Conservation (phyloP, 2,329 filamentous ascomycete species). For the Aphanoascus verrucosus region DNA sequence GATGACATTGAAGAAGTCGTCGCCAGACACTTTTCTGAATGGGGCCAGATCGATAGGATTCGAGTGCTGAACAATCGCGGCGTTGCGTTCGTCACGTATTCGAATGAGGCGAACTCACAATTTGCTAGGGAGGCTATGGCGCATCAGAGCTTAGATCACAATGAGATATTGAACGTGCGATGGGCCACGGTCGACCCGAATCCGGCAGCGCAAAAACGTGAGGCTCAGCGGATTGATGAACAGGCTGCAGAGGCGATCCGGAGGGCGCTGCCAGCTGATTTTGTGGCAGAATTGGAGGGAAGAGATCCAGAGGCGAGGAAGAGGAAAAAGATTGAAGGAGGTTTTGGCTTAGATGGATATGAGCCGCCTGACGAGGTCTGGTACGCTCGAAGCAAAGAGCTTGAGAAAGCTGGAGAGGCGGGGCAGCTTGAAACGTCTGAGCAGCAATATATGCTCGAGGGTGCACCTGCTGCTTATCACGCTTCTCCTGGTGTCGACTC, state of each 20-base stretch:
- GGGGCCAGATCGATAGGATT: conserved; percentile 81
- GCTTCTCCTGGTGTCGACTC: conserved; percentile 4
- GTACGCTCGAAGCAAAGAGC: conserved; percentile 67
- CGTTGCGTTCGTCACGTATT: conserved; percentile 91
- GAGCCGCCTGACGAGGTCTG: conserved; percentile 91
- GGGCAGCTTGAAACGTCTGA: conserved; percentile 46
- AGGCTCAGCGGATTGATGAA: conserved; percentile 80
- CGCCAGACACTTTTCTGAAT: conserved; percentile 88
- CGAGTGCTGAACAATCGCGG: conserved; percentile 80
- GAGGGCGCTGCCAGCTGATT: conserved; percentile 75
- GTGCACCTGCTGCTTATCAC: conserved; percentile 25
- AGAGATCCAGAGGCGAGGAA: conserved; percentile 78
- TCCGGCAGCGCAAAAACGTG: conserved; percentile 83
- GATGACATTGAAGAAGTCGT: conserved; percentile 97
- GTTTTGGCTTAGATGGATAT: conserved; percentile 80
- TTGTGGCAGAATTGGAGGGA: conserved; percentile 88
- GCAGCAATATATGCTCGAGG: conserved; percentile 39
- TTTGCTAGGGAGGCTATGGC: conserved; percentile 95
- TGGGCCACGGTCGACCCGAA: conserved; percentile 98
- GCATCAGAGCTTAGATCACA: conserved; percentile 82
- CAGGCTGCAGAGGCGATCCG: conserved; percentile 92
- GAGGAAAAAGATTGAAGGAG: conserved; percentile 77
- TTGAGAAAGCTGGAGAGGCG: conserved; percentile 51
- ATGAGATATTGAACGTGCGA: conserved; percentile 85
- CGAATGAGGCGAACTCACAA: conserved; percentile 77